Evolutionary conservation across 345 rosid genomes (phyloP).

Genomic region (Pistacia atlantica): DNA sequence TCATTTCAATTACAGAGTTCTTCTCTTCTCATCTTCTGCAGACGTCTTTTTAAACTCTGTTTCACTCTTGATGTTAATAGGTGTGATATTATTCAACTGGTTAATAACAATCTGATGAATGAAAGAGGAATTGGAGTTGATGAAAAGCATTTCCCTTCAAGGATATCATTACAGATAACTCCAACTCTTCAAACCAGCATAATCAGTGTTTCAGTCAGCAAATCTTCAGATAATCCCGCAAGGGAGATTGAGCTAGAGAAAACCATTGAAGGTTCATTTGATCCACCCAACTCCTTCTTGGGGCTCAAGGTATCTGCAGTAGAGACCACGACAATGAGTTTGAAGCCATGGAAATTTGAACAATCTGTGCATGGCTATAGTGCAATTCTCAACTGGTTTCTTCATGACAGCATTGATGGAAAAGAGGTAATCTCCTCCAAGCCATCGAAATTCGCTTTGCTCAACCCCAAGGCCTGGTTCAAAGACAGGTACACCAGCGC

Average conservation of each 20-base stretch:
- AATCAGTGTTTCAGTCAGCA: slow-evolving; percentile 69
- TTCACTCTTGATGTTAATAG: slow-evolving; percentile 24
- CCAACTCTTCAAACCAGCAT: slow-evolving; percentile 70
- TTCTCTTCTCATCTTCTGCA: too few species aligned
- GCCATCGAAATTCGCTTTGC: slow-evolving; percentile 62
- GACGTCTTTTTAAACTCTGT: too few species aligned
- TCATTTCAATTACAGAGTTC: not conserved
- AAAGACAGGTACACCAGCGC: slow-evolving; percentile 69
- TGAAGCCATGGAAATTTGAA: slow-evolving; percentile 90
- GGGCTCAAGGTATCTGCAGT: slow-evolving; percentile 63
- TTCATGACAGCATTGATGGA: slow-evolving; percentile 78
- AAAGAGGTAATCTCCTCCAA: slow-evolving; percentile 77
- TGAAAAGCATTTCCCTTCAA: slow-evolving; percentile 86
- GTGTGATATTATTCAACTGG: slow-evolving; percentile 61
- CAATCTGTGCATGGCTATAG: slow-evolving; percentile 68
- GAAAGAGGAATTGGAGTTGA: slow-evolving; percentile 68
- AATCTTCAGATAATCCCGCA: slow-evolving; percentile 69
- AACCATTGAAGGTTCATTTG: slow-evolving; percentile 59
- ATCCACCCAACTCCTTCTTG: slow-evolving; percentile 65
- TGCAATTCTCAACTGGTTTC: slow-evolving; percentile 73
- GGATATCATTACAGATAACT: slow-evolving; percentile 67
- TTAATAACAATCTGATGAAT: slow-evolving; percentile 53
- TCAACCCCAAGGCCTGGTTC: slow-evolving; percentile 84
- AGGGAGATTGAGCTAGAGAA: slow-evolving; percentile 53
- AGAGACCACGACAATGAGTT: slow-evolving; percentile 58